phyloP scores from a whole-genome alignment of 805 yeast species.

The Yamadazyma scolyti region DNA sequence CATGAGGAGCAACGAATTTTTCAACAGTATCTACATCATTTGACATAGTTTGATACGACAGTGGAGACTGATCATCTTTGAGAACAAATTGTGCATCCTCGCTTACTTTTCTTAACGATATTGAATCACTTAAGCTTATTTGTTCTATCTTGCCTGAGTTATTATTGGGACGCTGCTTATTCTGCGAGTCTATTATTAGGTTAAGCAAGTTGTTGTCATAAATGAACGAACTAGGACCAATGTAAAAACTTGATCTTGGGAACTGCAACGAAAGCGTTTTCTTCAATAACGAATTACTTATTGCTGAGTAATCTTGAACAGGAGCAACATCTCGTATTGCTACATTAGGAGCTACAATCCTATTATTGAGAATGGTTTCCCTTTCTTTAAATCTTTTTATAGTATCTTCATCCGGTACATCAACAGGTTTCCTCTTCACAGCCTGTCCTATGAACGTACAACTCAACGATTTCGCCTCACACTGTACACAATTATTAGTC shows the following conservation, averaged over 20 bases:
- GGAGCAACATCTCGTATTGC: constrained; percentile 53
- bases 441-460: constrained; percentile 73
- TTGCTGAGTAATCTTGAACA: constrained; percentile 61
- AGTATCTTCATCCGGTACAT: constrained; percentile 7
- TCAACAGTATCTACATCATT: constrained; percentile 82
- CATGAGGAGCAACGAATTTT: constrained; percentile 86
- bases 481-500: constrained; percentile 64
- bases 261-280: constrained; percentile 74
- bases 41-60: constrained; percentile 63
- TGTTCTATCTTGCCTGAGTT: constrained; percentile 61
- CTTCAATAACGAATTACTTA: constrained; percentile 61
- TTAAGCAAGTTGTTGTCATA: constrained; percentile 72
- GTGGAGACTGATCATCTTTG: constrained; percentile 75
- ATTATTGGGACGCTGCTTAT: constrained; percentile 31
- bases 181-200: constrained; percentile 43
- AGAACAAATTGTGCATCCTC: constrained; percentile 71
- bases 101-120: constrained; percentile 76
- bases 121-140: constrained; percentile 62
- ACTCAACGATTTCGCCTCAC: constrained; percentile 67
- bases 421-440: constrained; percentile 31
- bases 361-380: constrained; percentile 12
- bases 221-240: constrained; percentile 79
- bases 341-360: constrained; percentile 37
- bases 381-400: constrained; percentile 18
- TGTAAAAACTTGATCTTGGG: constrained; percentile 84